phyloP scores from a whole-genome alignment of 805 yeast species.

The Metschnikowia reukaufii region DNA sequence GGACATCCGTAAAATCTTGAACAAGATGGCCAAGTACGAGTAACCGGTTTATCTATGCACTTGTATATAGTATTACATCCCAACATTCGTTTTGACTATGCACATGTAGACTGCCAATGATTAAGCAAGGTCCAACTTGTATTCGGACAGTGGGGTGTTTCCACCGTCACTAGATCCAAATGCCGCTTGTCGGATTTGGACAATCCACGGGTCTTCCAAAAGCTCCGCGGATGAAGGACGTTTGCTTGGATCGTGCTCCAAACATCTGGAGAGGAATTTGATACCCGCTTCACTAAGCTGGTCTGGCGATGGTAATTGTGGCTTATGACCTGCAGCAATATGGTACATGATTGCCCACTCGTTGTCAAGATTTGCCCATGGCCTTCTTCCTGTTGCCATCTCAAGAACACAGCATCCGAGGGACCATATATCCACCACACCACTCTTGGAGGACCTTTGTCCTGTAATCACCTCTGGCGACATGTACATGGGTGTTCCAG shows the following conservation, averaged over 20 bases:
- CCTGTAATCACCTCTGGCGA: conserved; percentile 96
- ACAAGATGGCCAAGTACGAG: conserved; percentile 13
- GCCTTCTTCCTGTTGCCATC: conserved; percentile 95
- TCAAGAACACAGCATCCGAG: conserved; percentile 93
- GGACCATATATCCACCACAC: conserved; percentile 90
- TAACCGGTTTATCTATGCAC: neutral
- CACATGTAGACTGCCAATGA: neutral
- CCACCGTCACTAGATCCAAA: conserved; percentile 46
- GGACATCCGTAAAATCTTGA: conserved; percentile 30
- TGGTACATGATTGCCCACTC: conserved; percentile 99
- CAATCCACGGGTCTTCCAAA: conserved; percentile 87
- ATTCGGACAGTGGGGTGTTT: conserved; percentile 39
- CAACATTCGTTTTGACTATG: neutral
- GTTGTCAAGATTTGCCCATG: conserved; percentile 95
- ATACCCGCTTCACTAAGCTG: conserved; percentile 77
- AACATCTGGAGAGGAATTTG: conserved; percentile 68
- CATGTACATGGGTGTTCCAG: conserved; percentile 99
- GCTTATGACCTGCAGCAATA: conserved; percentile 92
- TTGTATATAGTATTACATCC: conserved; percentile 6
- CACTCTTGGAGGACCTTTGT: conserved; percentile 54
- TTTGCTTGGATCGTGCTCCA: conserved; percentile 77
- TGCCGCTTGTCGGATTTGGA: conserved; percentile 65
- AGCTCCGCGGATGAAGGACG: conserved; percentile 85
- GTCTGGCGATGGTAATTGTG: conserved; percentile 76
- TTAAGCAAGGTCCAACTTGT: conserved; percentile 5